Percentiles rank a stretch among this genome's conserved stretches.
phyloP scores from a whole-genome alignment of 2,329 filamentous ascomycete species.

The Alternaria solani region DNA sequence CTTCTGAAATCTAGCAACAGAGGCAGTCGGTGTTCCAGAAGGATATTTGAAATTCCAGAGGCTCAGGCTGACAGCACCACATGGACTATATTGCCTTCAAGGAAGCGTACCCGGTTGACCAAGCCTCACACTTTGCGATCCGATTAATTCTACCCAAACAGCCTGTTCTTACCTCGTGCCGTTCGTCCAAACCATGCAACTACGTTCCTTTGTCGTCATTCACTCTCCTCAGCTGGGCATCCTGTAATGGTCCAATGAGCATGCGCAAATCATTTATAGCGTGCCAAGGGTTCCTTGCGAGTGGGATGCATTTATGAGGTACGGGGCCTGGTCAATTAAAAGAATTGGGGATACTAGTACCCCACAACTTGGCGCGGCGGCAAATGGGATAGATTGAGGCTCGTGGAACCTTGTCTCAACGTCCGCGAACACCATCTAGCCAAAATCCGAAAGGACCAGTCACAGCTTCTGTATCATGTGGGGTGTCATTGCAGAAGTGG shows the following conservation, averaged over 20 bases:
- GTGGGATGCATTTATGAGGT: background rate
- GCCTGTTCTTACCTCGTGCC: constrained; percentile 5
- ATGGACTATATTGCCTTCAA: constrained; percentile 20
- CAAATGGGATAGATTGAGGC: constrained; percentile 22
- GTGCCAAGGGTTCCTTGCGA: background rate
- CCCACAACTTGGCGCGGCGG: constrained; percentile 26
- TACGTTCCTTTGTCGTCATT: background rate
- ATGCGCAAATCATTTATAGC: background rate
- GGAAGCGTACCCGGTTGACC: constrained; percentile 21
- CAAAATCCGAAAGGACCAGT: constrained; percentile 1
- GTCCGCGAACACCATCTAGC: constrained; percentile 9
- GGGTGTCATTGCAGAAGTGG: constrained; percentile 4
- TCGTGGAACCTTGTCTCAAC: constrained; percentile 21
- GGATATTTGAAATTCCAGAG: constrained; percentile 9
- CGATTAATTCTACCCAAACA: background rate
- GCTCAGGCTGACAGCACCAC: constrained; percentile 11
- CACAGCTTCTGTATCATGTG: background rate
- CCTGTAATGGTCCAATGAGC: constrained; percentile 6
- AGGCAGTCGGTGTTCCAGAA: constrained; percentile 7
- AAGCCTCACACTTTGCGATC: background rate
- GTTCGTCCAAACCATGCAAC: background rate
- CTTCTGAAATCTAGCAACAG: constrained; percentile 9
- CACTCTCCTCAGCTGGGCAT: background rate
- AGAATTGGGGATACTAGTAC: constrained; percentile 12
- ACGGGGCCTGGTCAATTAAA: constrained; percentile 14